phyloP scores from a whole-genome alignment of 2,329 filamentous ascomycete genomes.

The Aspergillus neoniger region DNA sequence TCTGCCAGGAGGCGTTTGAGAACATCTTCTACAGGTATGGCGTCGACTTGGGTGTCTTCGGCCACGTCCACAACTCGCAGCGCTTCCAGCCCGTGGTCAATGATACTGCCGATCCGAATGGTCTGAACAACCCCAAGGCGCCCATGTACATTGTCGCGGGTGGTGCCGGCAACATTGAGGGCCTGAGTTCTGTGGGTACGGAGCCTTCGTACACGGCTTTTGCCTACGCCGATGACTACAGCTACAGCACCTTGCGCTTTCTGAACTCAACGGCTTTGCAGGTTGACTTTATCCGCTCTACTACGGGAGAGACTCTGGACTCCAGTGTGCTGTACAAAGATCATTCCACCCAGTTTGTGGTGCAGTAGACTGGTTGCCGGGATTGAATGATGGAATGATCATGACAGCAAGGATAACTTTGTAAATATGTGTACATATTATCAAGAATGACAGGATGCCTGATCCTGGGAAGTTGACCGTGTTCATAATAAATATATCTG shows the following conservation, averaged over 20 bases:
- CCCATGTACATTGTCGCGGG: conserved; percentile 61
- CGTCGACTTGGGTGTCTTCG: conserved; percentile 59
- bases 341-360: conserved; percentile 50
- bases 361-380: conserved; percentile 45
- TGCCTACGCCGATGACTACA: conserved; percentile 48
- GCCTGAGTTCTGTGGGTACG: conserved; percentile 46
- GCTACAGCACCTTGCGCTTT: conserved; percentile 54
- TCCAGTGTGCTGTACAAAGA: conserved; percentile 52
- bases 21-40: conserved; percentile 57
- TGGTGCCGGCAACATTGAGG: conserved; percentile 60
- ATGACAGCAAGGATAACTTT: no score
- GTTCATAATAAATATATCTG: no score
- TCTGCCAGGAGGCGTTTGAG: conserved; percentile 58
- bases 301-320: conserved; percentile 53
- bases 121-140: conserved; percentile 53
- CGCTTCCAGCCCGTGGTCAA: conserved; percentile 46
- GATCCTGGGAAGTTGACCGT: no score
- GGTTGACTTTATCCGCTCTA: conserved; percentile 54
- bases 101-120: conserved; percentile 45
- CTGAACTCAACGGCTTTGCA: conserved; percentile 49
- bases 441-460: no score
- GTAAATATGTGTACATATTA: no score
- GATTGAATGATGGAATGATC: no score
- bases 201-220: conserved; percentile 47
- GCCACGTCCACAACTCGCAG: conserved; percentile 62